Evolutionary conservation across 106 monocot genomes (phyloP).

Genomic region (Dendrobium officinale): DNA sequence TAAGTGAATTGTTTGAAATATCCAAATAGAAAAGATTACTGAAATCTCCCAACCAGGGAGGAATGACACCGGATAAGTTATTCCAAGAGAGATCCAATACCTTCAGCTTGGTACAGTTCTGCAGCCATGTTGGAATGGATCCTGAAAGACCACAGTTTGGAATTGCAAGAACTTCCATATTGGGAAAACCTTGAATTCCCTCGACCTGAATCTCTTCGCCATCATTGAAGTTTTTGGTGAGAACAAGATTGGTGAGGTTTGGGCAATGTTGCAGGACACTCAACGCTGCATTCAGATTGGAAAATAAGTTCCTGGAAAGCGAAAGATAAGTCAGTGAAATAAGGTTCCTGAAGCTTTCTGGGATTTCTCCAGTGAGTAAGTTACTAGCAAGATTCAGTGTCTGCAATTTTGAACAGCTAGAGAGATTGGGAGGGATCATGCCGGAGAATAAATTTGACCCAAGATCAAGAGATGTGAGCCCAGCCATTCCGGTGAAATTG

Average conservation of each 20-base stretch:
- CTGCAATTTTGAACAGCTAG: constrained; percentile 33
- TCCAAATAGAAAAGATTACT: constrained; percentile 80
- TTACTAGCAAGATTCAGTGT: constrained; percentile 64
- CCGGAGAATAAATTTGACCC: constrained; percentile 56
- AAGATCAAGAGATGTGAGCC: constrained; percentile 52
- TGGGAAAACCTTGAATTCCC: constrained; percentile 52
- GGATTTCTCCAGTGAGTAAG: constrained; percentile 56
- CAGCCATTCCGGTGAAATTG: constrained; percentile 35
- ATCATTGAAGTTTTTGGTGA: constrained; percentile 58
- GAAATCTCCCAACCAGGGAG: constrained; percentile 51
- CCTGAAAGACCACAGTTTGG: constrained; percentile 57
- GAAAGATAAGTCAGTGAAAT: constrained; percentile 41
- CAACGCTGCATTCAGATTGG: constrained; percentile 50
- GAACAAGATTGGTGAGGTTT: constrained; percentile 46
- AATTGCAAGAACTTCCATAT: constrained; percentile 43
- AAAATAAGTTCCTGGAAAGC: constrained; percentile 47
- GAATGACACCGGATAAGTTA: constrained; percentile 47
- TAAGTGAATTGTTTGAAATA: constrained; percentile 77
- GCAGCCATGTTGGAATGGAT: constrained; percentile 54
- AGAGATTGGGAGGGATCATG: constrained; percentile 40
- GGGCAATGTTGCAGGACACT: constrained; percentile 52
- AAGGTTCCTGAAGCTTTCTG: constrained; percentile 51
- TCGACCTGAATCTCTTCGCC: constrained; percentile 53
- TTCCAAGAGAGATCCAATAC: constrained; percentile 88
- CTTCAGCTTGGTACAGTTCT: constrained; percentile 36